Evolutionary conservation across 73 alveolate genomes (phyloP).

Genomic region (Durusdinium trenchii): DNA sequence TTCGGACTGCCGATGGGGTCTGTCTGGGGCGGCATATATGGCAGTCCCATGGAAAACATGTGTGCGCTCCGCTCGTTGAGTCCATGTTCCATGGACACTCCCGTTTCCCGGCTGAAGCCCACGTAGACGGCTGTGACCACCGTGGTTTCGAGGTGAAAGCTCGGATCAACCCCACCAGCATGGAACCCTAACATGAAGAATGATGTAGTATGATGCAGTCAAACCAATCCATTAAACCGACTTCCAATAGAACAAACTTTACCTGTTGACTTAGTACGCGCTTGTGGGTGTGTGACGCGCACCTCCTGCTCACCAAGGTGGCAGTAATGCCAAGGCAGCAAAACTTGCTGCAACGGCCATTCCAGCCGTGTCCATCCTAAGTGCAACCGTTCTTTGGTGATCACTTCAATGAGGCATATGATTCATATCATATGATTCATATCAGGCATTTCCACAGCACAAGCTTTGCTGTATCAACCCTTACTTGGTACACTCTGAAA

Average conservation of each 20-base stretch:
- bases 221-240: too few relatives aligned
- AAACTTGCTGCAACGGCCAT: slow-evolving; percentile 3
- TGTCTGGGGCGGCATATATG: too few relatives aligned
- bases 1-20: too few relatives aligned
- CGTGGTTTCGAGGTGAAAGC: neutral
- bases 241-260: neutral
- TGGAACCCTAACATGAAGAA: neutral
- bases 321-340: slow-evolving; percentile 19
- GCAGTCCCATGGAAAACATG: too few relatives aligned
- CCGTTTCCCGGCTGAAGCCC: too few relatives aligned
- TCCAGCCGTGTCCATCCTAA: slow-evolving; percentile 35
- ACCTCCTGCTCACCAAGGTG: neutral
- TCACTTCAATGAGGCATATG: too few relatives aligned
- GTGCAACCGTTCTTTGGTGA: too few relatives aligned
- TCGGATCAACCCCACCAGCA: neutral
- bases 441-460: too few relatives aligned
- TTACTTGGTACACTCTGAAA: neutral
- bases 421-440: too few relatives aligned
- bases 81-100: too few relatives aligned
- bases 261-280: neutral
- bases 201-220: too few relatives aligned
- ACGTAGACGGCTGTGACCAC: neutral
- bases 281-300: neutral
- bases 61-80: too few relatives aligned
- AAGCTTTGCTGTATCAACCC: neutral